These are phyloP conservation scores for Haematococcus lacustris DNA, from an alignment of 139 green algal genomes.

Conservation along the genomic window DNA sequence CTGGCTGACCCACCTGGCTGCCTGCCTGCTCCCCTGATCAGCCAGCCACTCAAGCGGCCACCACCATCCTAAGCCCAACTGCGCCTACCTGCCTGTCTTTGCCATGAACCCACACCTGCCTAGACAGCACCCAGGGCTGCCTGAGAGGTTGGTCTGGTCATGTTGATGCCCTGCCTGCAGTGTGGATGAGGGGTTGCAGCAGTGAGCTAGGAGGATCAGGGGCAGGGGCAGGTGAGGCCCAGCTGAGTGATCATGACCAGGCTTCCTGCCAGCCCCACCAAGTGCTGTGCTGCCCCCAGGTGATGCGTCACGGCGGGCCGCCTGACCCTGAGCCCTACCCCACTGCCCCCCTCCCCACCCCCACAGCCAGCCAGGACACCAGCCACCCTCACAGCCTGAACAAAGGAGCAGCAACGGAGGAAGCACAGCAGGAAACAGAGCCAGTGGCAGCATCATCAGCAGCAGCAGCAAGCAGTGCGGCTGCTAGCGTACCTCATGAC, in stretches of 20 bases:
- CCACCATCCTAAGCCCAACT: no score
- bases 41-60: no score
- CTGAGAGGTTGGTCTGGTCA: not conserved
- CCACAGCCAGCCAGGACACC: no score
- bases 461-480: no score
- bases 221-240: no score
- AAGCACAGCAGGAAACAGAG: not conserved
- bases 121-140: not conserved
- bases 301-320: conserved; percentile 58
- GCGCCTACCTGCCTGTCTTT: not conserved
- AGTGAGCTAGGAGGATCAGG: no score
- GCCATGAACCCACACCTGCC: not conserved
- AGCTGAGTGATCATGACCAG: not conserved
- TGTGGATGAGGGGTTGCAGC: no score
- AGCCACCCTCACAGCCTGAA: no score
- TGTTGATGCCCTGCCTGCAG: no score
- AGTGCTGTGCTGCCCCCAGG: not conserved
- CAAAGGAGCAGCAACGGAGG: not conserved
- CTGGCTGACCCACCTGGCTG: no score
- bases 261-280: not conserved
- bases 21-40: no score
- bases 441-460: not conserved
- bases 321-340: not conserved
- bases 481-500: no score
- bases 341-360: not conserved